Conservation (phyloP, 2,329 filamentous ascomycete species). For the Kalmusia sp. region DNA sequence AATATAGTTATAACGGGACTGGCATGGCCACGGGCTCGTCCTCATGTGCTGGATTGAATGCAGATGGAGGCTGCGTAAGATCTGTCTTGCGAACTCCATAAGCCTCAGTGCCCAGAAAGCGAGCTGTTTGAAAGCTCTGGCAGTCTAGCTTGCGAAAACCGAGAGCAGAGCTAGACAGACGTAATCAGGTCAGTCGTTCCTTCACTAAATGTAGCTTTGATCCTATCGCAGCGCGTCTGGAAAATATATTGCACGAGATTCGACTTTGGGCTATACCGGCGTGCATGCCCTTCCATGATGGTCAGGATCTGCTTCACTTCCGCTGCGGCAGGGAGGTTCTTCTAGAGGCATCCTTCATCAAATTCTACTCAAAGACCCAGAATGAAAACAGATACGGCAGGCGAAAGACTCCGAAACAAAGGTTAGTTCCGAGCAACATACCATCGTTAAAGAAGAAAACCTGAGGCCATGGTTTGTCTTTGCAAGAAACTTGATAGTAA, state of each 20-base stretch:
- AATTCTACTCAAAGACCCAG: background rate
- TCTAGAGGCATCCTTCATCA: background rate
- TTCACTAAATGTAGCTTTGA: background rate
- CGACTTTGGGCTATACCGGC: background rate
- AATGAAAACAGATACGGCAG: background rate
- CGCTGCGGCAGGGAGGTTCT: background rate
- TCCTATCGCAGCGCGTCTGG: background rate
- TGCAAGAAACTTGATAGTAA: background rate
- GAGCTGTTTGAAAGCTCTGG: background rate
- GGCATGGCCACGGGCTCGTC: background rate
- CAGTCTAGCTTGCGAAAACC: background rate
- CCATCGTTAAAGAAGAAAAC: constrained; percentile 5
- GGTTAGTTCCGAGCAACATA: background rate
- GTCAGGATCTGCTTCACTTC: constrained; percentile 1
- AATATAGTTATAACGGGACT: background rate
- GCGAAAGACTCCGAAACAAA: background rate
- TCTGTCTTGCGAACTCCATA: background rate
- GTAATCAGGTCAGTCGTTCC: background rate
- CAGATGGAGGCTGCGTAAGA: background rate
- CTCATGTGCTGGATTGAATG: background rate
- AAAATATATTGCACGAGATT: constrained; percentile 2
- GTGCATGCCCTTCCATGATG: background rate
- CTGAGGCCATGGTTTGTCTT: background rate
- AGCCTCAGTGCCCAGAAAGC: background rate
- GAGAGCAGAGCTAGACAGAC: background rate